A percentile compares a stretch with the other conserved stretches of the same genome.
phyloP scores from a whole-genome alignment of 2,329 filamentous ascomycete genomes.

The Alternaria hordeiaustralica region DNA sequence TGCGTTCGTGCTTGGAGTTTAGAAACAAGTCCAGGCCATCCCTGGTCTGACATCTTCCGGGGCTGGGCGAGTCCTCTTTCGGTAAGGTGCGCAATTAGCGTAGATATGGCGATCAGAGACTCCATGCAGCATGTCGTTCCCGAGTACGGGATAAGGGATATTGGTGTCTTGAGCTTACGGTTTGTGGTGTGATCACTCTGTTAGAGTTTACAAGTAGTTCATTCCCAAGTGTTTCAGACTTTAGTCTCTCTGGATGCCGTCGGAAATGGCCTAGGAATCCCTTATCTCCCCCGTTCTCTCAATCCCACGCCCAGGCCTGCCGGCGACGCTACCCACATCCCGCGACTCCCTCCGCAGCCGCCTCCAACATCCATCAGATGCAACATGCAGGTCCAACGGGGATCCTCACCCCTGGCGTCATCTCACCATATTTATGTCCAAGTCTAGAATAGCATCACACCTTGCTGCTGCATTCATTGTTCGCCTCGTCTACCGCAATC shows the following conservation, averaged over 20 bases:
- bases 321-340: conserved; percentile 6
- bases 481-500: conserved; percentile 12
- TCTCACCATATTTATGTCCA: conserved; percentile 3
- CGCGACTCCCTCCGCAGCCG: conserved; percentile 6
- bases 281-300: conserved; percentile 1
- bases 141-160: not conserved
- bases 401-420: conserved; percentile 5
- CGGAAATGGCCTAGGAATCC: not conserved
- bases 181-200: not conserved
- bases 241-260: not conserved
- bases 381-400: conserved; percentile 1
- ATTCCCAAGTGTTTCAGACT: not conserved
- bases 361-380: conserved; percentile 1
- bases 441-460: conserved; percentile 1
- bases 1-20: conserved; percentile 1
- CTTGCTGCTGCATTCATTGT: not conserved
- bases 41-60: not conserved
- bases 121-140: conserved; percentile 4
- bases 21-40: conserved; percentile 8
- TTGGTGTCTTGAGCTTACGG: not conserved
- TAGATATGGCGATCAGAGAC: conserved; percentile 6
- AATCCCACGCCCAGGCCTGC: conserved; percentile 4
- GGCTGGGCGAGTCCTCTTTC: not conserved
- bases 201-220: not conserved
- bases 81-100: conserved; percentile 7